phyloP scores from a whole-genome alignment of 495 filamentous ascomycete species.

The Trichoderma erinaceum region DNA sequence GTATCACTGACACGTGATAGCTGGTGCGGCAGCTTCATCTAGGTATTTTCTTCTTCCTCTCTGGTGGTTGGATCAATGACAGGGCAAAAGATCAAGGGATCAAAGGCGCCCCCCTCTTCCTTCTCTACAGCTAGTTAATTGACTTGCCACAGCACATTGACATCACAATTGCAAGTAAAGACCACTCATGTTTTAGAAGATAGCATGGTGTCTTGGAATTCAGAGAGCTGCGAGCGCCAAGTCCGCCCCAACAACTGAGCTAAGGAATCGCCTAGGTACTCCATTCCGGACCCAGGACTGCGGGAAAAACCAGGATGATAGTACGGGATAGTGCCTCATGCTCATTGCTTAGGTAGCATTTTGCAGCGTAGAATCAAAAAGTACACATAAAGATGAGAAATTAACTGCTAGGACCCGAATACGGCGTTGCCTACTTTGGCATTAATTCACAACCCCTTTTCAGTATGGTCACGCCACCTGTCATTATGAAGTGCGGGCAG shows the following conservation, averaged over 20 bases:
- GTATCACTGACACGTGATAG: not conserved
- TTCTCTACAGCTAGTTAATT: not conserved
- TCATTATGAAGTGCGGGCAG: constrained; percentile 10
- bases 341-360: not conserved
- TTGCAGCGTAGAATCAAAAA: not conserved
- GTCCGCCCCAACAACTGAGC: not conserved
- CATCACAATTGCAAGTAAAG: not conserved
- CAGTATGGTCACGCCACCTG: constrained; percentile 13
- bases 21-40: not conserved
- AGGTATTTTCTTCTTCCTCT: not conserved
- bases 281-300: constrained; percentile 3
- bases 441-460: constrained; percentile 6
- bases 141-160: not conserved
- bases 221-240: no score
- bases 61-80: not conserved
- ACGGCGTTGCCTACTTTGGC: constrained; percentile 9
- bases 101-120: not conserved
- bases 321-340: not conserved
- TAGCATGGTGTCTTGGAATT: not conserved
- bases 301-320: not conserved
- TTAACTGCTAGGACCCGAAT: not conserved
- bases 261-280: not conserved
- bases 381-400: not conserved
- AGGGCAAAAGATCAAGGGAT: no score
- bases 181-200: not conserved